Evolutionary conservation across 768 basidiomycete species (phyloP), one percentile per base, ranked within the genome.

Genomic region (Paxillus ammoniavirescens): DNA sequence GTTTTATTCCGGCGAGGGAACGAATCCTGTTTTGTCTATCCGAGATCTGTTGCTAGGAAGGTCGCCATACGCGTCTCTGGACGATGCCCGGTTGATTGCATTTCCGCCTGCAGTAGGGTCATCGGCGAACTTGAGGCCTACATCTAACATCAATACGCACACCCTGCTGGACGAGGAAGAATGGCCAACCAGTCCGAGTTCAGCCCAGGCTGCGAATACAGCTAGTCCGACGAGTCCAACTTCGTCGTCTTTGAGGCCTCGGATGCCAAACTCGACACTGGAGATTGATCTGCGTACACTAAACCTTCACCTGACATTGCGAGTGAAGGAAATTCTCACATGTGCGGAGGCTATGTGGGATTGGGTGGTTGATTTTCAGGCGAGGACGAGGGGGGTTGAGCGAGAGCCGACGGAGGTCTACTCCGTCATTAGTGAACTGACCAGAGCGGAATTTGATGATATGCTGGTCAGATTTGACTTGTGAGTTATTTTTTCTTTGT

Each of bases 271-370:
- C 57, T 62, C 71, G 41, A 75, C 70, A 8, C 66, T 86, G 57
- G 71, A 78, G 40, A 71, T 87, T 31, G 87, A 89, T 65, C 56
- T 82, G 46, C 74, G 77, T 50, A 75, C 78, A 8, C 67, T 88
- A 43, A 84, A 86, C 61, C 65, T 88, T 54, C 86, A 87, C 67
- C 73, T 91, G n/a, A 72, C 78, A 15, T 53, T 82, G 57, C 76
- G 85, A 13, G 78, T 79, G 8, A 75, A 79, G 53, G 88, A 87
- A 64, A 75, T 89, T n/a, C 58, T 89, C 13, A 86, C 77, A 8
- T 89, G 87, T 60, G 75, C 82, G 0, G 89, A 90, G 67, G 75
- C 82, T 30, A 90, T 90, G 87, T 91, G 89, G 89, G 86, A 87
- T 50, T 89, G 83, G 81, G 78, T 89, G 3, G 62, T 72, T 18